Evolutionary conservation across 2,329 filamentous ascomycete species (phyloP), one percentile per base, ranked within the genome.

Genomic region (Penicillium vulpinum): DNA sequence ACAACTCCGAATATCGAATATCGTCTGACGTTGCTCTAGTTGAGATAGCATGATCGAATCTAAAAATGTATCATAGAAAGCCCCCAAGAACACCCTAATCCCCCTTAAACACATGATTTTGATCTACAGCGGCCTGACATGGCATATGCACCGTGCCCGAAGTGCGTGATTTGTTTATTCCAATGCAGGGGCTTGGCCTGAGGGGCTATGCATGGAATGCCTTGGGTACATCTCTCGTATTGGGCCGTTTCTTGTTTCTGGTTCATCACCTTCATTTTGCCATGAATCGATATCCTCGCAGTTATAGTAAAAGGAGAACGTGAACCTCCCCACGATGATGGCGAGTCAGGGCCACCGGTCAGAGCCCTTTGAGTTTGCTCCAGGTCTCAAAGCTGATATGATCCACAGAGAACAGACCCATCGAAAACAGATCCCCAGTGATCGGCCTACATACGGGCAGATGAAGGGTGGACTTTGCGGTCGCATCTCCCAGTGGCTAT

Each of bases 401-500:
- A 26, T 44, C 39, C 44, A 51, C 28, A 51, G 49, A 24, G 26
- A 33, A 13, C 36, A n/a, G 18, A 29, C 39, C 9, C n/a, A n/a
- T n/a, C 13, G 22, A 11, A 4, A 16, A 16, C 9, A 31, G 13
- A 10, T 13, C 4, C 15, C 28, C 7, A 1, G 11, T 18, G 18
- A 43, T n/a, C 21, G 13, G 9, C n/a, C 28, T 33, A 43, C 13
- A 16, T 48, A 29, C 40, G 18, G 18, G 11, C 43, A 16, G 8
- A 46, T 16, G 43, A 33, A 33, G 28, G 28, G 51, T 40, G 54
- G 57, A 31, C 47, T 65, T 22, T 63, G 57, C 39, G 38, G 45
- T 46, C 58, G 60, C 31, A 38, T 69, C 22, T 59, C 59, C 10
- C 53, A 62, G 31, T 69, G 66, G 66, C 40, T 69, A 24, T 63